Conservation (phyloP, 1,284 basidiomycete species). For the Calocybe gambosa region DNA sequence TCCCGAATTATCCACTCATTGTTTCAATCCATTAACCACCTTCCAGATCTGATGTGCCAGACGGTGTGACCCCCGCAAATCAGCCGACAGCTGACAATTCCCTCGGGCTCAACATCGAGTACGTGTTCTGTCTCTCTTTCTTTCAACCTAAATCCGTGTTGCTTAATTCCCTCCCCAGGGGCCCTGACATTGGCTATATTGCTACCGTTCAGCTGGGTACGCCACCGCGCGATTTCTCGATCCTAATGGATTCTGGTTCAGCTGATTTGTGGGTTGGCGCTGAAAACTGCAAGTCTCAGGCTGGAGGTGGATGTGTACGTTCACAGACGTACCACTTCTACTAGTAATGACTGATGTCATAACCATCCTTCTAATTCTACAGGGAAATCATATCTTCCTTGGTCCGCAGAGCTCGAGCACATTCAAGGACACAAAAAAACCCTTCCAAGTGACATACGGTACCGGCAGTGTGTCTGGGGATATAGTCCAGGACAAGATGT, state of each 20-base stretch:
- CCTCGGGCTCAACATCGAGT: conserved; percentile 73
- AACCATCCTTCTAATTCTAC: background rate
- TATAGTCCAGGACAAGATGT: conserved; percentile 63
- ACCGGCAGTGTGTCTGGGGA: conserved; percentile 65
- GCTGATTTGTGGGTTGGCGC: conserved; percentile 80
- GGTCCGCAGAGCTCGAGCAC: conserved; percentile 59
- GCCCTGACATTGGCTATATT: conserved; percentile 51
- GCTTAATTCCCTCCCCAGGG: conserved; percentile 19
- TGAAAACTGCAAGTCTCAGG: conserved; percentile 43
- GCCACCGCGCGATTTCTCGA: conserved; percentile 61
- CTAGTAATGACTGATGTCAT: background rate
- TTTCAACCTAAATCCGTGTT: background rate
- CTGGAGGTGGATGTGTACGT: conserved; percentile 47
- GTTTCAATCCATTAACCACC: conserved; percentile 15
- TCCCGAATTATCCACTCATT: background rate
- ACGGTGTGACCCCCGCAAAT: conserved; percentile 45
- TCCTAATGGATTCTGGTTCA: conserved; percentile 85
- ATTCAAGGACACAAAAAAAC: conserved; percentile 49
- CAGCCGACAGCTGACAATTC: conserved; percentile 50
- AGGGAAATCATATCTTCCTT: conserved; percentile 67
- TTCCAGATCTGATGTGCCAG: conserved; percentile 23
- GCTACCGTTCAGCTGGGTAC: conserved; percentile 75
- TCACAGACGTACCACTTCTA: background rate
- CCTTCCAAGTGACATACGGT: conserved; percentile 74
- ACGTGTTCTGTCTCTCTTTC: conserved; percentile 17